Conservation (phyloP, 2,329 filamentous ascomycete species). For the Calonectria pteridis region DNA sequence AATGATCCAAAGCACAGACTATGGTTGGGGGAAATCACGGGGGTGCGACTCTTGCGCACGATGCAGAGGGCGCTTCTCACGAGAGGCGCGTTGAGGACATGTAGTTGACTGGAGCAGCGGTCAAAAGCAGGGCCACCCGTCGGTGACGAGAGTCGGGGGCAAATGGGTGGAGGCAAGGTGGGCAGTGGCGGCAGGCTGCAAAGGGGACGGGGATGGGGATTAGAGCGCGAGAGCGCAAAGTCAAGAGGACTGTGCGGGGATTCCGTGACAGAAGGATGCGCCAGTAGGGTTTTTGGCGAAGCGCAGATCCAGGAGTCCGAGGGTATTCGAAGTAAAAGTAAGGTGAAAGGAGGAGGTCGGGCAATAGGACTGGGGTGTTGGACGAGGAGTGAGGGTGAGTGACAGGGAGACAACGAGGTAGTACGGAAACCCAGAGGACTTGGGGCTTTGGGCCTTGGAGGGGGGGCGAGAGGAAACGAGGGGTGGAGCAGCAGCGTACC, state of each 20-base stretch:
- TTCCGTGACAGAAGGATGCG: constrained; percentile 26
- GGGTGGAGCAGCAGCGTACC: constrained; percentile 42
- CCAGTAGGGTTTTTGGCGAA: constrained; percentile 25
- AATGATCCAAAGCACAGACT: not conserved
- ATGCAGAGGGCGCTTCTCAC: constrained; percentile 37
- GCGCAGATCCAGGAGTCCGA: constrained; percentile 26
- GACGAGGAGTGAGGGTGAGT: constrained; percentile 31
- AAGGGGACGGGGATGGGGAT: not conserved
- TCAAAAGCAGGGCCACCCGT: constrained; percentile 36
- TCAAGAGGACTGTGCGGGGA: constrained; percentile 32
- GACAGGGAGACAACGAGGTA: constrained; percentile 36
- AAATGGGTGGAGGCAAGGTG: constrained; percentile 37
- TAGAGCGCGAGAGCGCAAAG: constrained; percentile 6
- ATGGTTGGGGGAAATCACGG: constrained; percentile 23
- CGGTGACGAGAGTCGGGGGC: constrained; percentile 36
- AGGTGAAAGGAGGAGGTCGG: constrained; percentile 34
- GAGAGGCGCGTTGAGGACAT: constrained; percentile 35
- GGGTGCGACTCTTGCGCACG: constrained; percentile 32
- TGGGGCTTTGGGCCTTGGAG: not conserved
- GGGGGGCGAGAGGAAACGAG: constrained; percentile 29
- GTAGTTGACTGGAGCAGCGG: constrained; percentile 41
- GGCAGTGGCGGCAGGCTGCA: constrained; percentile 27
- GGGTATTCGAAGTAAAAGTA: constrained; percentile 32
- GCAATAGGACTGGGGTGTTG: constrained; percentile 33
- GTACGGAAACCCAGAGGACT: constrained; percentile 34